Conservation (phyloP, 768 basidiomycete genomes). For the Panus rudis region DNA sequence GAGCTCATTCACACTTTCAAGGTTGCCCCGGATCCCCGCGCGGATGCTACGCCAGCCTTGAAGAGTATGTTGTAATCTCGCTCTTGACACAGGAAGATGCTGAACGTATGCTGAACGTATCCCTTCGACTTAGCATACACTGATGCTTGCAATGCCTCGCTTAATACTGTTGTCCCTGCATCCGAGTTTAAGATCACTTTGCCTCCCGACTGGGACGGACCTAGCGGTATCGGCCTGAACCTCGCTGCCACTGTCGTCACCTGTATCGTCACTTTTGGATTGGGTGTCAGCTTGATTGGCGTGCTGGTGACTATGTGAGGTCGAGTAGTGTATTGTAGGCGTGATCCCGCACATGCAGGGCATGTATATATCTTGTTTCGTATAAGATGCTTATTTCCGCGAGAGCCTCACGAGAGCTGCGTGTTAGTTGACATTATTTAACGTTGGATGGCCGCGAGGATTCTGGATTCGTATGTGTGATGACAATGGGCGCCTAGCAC, state of each 20-base stretch:
- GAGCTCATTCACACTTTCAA: constrained; percentile 44
- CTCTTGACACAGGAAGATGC: background rate
- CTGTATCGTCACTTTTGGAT: constrained; percentile 35
- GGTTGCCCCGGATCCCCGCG: constrained; percentile 41
- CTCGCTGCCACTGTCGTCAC: constrained; percentile 36
- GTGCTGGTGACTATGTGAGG: constrained; percentile 55
- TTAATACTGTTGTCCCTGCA: constrained; percentile 33
- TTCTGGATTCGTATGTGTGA: too few relatives aligned
- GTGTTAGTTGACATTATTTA: too few relatives aligned
- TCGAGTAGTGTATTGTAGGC: too few relatives aligned
- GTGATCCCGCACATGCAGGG: too few relatives aligned
- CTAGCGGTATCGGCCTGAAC: constrained; percentile 40
- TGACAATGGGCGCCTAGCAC: too few relatives aligned
- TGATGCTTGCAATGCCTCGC: constrained; percentile 32
- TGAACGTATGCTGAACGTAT: background rate
- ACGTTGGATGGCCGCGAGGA: too few relatives aligned
- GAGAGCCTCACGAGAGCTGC: too few relatives aligned
- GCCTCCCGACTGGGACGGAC: constrained; percentile 56
- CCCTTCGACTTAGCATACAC: constrained; percentile 43
- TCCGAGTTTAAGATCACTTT: constrained; percentile 35
- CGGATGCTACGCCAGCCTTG: constrained; percentile 56
- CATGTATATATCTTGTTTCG: too few relatives aligned
- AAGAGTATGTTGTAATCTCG: constrained; percentile 34
- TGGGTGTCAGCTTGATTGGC: constrained; percentile 41
- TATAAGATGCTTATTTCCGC: too few relatives aligned